Percentiles rank a stretch among this genome's conserved stretches.
phyloP scores from a whole-genome alignment of 495 filamentous ascomycete species.

The Aspergillus wentii region DNA sequence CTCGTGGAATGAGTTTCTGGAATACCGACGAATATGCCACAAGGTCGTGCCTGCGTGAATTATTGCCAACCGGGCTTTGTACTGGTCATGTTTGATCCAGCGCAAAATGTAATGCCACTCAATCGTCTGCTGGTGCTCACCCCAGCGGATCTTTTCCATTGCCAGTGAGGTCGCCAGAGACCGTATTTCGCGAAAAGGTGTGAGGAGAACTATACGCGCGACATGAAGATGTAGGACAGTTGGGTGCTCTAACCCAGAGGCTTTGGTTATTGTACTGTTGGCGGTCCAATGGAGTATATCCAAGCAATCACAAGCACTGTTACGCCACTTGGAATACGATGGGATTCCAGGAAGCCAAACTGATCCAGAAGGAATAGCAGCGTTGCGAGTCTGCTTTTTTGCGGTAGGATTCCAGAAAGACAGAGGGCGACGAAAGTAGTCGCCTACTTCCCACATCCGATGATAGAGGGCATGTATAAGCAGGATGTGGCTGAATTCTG shows the following conservation, averaged over 20 bases:
- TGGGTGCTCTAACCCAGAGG: slow-evolving; percentile 45
- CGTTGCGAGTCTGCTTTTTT: slow-evolving; percentile 33
- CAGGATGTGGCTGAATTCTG: slow-evolving; percentile 45
- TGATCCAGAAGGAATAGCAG: slow-evolving; percentile 30
- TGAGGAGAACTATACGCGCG: slow-evolving; percentile 35
- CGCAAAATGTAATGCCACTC: slow-evolving; percentile 42
- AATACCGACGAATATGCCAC: slow-evolving; percentile 46
- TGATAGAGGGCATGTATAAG: slow-evolving; percentile 47
- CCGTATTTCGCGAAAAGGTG: slow-evolving; percentile 37
- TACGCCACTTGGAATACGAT: slow-evolving; percentile 50
- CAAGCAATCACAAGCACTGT: slow-evolving; percentile 49
- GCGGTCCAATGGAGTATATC: slow-evolving; percentile 54
- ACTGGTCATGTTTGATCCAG: slow-evolving; percentile 48
- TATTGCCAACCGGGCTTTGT: slow-evolving; percentile 51
- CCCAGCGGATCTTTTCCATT: slow-evolving; percentile 25
- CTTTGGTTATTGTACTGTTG: slow-evolving; percentile 39
- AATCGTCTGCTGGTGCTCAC: slow-evolving; percentile 25
- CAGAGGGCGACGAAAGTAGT: slow-evolving; percentile 41
- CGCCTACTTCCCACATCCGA: slow-evolving; percentile 47
- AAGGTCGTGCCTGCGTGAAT: slow-evolving; percentile 47
- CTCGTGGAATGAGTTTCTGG: slow-evolving; percentile 46
- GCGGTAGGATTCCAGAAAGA: slow-evolving; percentile 47
- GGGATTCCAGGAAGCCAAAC: slow-evolving; percentile 49
- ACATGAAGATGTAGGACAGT: slow-evolving; percentile 49
- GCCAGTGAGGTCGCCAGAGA: slow-evolving; percentile 28